Evolutionary conservation across 2,329 filamentous ascomycete species (phyloP), one percentile per base, ranked within the genome.

Genomic region (Rhinocladiella mackenziei): DNA sequence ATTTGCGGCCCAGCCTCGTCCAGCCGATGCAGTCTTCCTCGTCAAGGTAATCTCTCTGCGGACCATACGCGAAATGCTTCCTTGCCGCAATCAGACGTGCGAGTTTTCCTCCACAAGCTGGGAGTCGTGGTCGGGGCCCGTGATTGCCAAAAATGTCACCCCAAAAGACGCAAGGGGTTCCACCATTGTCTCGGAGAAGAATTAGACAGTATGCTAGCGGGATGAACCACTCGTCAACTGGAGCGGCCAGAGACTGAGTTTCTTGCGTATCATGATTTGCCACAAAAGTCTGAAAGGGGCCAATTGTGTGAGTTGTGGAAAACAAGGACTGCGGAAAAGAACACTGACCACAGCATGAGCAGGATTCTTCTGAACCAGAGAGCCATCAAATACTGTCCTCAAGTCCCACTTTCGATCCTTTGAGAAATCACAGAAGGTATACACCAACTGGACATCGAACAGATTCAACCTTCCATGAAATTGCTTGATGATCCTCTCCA

Each of bases 151-250:
- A 84, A 1, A 86, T 60, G 57, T 86, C 82, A 15, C 82, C 81
- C 59, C 81, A 86, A 60, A 87, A 87, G 26, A 85, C 67, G 55
- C 80, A 85, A 0, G 83, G 83, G 19, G 78, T 73, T 10, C 81
- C 82, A 22, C 76, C 68, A 3, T 53, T 25, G 37, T 71, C 64
- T 8, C 81, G 75, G 17, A 88, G 76, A 1, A 89, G 75, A 39
- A 87, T 86, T 30, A 88, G 72, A 0, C 81, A 69, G 61, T 88
- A 87, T 5, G 83, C 84, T 10, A 87, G 70, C 0, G 81, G 75
- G 61, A 85, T 84, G 68, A 88, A 84, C 53, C 53, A 57, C 20
- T 55, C 55, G 20, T 50, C 48, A 3, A 57, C 55, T 1, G 39
- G 49, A 6, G 39, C 43, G 5, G 45, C 53, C 3, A 53, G 43